Base-by-base conservation (phyloP, 805 yeast genomes). In the Saturnispora besseyi region DNA sequence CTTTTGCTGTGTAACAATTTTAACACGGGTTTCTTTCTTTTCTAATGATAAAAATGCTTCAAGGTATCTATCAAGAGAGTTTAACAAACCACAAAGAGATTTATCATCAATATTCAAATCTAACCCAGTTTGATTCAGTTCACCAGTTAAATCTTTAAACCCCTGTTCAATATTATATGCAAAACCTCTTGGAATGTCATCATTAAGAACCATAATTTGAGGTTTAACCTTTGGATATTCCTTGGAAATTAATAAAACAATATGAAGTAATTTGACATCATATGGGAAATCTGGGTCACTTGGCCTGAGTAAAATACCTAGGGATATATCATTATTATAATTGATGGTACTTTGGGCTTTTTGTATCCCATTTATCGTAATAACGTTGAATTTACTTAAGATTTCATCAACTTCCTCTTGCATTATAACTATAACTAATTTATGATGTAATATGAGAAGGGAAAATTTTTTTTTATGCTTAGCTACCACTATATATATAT, bases 231-330 rank as follows among this genome's bases (percentile, higher is more conserved):
- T 46, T 0, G 88, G 88, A 56, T 81, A 84, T 32, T 65, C 66
- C 2, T 63, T 58, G 0, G 91, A 87, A 3, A 84, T 68, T 36
- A 71, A 63, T 31, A 85, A 61, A 42, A 77, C 73, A 31, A 84
- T 58, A 45, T 75, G 72, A 50, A 84, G 68, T n/a, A 61, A 57
- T 3, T 72, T 74, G 30, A 84, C 62, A 48, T 81, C 87, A 58
- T 72, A 84, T 0, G 89, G 84, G 59, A 85, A 84, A 42, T 83
- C 84, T 0, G 89, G 89, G 59, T 83, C 90, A 0, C 82, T 70
- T 0, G 90, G 90, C 21, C 56, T 58, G 43, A 79, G 51, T 31
- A 70, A 54, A 53, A 78, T 71, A 12, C 78, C 69, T 13, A 78
- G 47, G 51, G 76, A 75, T 5, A 73, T 56, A 29, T 58, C 62